phyloP scores from a whole-genome alignment of 306 rosid genomes.

The Casuarina cunninghamiana region DNA sequence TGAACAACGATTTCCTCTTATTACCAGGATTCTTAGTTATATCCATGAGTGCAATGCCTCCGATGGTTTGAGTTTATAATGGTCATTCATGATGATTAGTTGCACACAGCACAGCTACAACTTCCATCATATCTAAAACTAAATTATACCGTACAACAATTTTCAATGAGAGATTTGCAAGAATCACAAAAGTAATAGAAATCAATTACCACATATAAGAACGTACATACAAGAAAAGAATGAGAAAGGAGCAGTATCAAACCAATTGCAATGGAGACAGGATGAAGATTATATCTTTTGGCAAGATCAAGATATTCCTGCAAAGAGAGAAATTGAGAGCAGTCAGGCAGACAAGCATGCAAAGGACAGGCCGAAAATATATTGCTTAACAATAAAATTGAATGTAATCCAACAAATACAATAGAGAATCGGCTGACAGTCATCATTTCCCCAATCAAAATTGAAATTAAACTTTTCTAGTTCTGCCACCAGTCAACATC shows the following conservation, averaged over 20 bases:
- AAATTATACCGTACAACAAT: background rate
- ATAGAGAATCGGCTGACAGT: background rate
- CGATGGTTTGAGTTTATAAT: background rate
- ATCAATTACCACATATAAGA: background rate
- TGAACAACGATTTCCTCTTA: background rate
- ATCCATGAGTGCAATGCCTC: background rate
- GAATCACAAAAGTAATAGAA: background rate
- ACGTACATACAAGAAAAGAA: background rate
- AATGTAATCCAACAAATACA: background rate
- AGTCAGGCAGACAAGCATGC: constrained; percentile 14
- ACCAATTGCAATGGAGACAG: constrained; percentile 89
- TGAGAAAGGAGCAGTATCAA: constrained; percentile 25
- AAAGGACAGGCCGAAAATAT: background rate
- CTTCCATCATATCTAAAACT: background rate
- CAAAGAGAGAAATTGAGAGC: constrained; percentile 27
- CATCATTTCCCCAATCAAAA: background rate
- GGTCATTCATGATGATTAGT: background rate
- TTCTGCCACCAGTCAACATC: background rate
- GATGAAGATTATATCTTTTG: constrained; percentile 61
- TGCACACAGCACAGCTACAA: background rate
- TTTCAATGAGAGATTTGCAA: background rate
- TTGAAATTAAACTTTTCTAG: background rate
- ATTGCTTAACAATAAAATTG: background rate
- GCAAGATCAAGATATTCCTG: constrained; percentile 75
- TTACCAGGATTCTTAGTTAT: background rate